A percentile compares a stretch with the other conserved stretches of the same genome.
Evolutionary conservation across 768 basidiomycete species (phyloP).

Genomic region (Russula olivacea): DNA sequence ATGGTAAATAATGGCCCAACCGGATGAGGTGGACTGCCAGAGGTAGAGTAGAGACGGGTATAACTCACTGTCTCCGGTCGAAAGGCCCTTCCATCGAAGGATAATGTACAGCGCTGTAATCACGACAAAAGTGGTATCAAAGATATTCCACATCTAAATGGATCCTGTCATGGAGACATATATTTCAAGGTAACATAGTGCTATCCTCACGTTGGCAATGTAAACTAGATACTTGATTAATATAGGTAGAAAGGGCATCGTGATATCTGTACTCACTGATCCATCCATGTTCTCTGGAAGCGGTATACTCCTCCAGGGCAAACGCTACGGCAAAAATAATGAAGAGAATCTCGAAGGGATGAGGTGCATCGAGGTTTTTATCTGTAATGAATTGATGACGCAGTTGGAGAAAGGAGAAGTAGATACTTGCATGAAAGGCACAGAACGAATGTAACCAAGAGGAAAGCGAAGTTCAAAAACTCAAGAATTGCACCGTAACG

Average conservation of each 20-base stretch:
- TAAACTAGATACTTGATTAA: constrained; percentile 48
- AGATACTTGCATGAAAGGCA: constrained; percentile 62
- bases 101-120: constrained; percentile 64
- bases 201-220: constrained; percentile 62
- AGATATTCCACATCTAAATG: constrained; percentile 81
- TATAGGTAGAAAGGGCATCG: neutral
- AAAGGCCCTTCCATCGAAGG: constrained; percentile 60
- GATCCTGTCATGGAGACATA: neutral
- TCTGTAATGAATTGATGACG: constrained; percentile 36
- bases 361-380: constrained; percentile 46
- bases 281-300: constrained; percentile 84
- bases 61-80: constrained; percentile 45
- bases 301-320: constrained; percentile 80
- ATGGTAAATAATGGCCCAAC: neutral
- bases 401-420: constrained; percentile 9
- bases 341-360: constrained; percentile 65
- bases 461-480: constrained; percentile 65
- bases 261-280: constrained; percentile 48
- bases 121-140: constrained; percentile 69
- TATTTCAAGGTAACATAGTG: neutral
- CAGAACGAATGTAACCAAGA: constrained; percentile 64
- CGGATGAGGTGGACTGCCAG: neutral
- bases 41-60: neutral
- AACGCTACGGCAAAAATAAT: constrained; percentile 74
- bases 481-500: constrained; percentile 73